A percentile compares a stretch with the other conserved stretches of the same genome.
These are phyloP conservation scores for Pichia inconspicua DNA, from an alignment of 1,139 yeast genomes.

Conservation along the genomic window DNA sequence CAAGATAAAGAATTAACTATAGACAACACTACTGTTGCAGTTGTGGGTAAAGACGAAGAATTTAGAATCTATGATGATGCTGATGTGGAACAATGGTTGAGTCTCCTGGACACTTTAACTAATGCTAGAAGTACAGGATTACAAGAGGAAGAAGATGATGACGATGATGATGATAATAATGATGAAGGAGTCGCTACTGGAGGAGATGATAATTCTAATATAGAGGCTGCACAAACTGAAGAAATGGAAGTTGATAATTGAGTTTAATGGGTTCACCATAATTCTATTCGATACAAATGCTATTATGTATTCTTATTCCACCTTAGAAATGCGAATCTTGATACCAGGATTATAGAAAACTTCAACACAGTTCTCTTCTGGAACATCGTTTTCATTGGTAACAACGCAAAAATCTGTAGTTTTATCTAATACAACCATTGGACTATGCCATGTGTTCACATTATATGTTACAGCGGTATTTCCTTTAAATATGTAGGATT, in stretches of 20 bases:
- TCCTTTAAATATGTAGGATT: constrained; percentile 71
- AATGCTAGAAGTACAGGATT: constrained; percentile 42
- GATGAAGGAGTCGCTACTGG: constrained; percentile 13
- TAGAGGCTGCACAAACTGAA: constrained; percentile 6
- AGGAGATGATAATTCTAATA: neutral
- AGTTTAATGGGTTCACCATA: neutral
- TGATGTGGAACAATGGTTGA: constrained; percentile 66
- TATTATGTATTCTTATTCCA: neutral
- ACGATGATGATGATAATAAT: constrained; percentile 29
- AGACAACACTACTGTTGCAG: constrained; percentile 82
- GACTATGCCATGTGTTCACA: constrained; percentile 80
- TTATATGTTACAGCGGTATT: constrained; percentile 89
- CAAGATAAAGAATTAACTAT: constrained; percentile 87
- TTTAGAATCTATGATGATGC: constrained; percentile 83
- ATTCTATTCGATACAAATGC: neutral
- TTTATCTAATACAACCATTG: constrained; percentile 72
- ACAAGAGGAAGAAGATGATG: constrained; percentile 33
- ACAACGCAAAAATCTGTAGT: constrained; percentile 77
- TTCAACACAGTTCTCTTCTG: constrained; percentile 79
- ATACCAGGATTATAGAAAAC: constrained; percentile 60
- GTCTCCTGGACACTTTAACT: constrained; percentile 45
- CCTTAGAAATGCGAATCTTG: constrained; percentile 22
- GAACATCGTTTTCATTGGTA: constrained; percentile 73
- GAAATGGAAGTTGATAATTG: constrained; percentile 9
- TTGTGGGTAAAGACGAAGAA: constrained; percentile 73